Conservation (phyloP, 2,329 filamentous ascomycete genomes). For the Penicillium paneum region DNA sequence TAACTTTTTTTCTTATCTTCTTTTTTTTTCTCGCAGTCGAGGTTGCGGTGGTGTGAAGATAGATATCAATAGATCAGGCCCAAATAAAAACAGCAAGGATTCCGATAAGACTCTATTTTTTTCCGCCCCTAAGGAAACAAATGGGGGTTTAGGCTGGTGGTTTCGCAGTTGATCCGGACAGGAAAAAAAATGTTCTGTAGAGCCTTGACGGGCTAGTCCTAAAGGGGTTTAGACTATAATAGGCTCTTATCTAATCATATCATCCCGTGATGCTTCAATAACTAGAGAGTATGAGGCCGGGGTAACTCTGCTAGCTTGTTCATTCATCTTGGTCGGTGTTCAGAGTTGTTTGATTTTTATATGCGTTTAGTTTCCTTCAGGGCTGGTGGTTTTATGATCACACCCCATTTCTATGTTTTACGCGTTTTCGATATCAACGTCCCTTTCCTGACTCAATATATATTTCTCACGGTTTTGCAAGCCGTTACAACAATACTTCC, state of each 20-base stretch:
- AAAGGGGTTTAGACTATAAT: constrained; percentile 25
- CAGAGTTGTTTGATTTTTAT: background rate
- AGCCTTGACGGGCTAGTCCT: constrained; percentile 33
- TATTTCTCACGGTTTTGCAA: background rate
- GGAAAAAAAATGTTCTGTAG: constrained; percentile 46
- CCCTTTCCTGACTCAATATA: background rate
- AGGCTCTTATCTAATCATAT: constrained; percentile 35
- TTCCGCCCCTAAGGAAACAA: constrained; percentile 16
- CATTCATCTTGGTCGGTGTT: background rate
- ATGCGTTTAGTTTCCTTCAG: background rate
- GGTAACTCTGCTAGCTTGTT: background rate
- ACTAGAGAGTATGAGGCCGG: background rate
- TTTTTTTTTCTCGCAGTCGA: constrained; percentile 13
- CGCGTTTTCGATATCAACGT: background rate
- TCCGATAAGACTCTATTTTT: constrained; percentile 13
- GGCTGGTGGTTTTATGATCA: background rate
- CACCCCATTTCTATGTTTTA: background rate
- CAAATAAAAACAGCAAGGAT: constrained; percentile 5
- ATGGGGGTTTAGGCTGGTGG: constrained; percentile 28
- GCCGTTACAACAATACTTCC: background rate
- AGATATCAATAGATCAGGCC: background rate
- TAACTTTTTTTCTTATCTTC: constrained; percentile 15
- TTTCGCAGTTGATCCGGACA: constrained; percentile 30
- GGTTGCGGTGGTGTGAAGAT: constrained; percentile 11
- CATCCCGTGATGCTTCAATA: constrained; percentile 3